Percentiles rank a stretch among this genome's conserved stretches.
phyloP scores from a whole-genome alignment of 2,329 filamentous ascomycete genomes.

The Cyphellophora europaea region DNA sequence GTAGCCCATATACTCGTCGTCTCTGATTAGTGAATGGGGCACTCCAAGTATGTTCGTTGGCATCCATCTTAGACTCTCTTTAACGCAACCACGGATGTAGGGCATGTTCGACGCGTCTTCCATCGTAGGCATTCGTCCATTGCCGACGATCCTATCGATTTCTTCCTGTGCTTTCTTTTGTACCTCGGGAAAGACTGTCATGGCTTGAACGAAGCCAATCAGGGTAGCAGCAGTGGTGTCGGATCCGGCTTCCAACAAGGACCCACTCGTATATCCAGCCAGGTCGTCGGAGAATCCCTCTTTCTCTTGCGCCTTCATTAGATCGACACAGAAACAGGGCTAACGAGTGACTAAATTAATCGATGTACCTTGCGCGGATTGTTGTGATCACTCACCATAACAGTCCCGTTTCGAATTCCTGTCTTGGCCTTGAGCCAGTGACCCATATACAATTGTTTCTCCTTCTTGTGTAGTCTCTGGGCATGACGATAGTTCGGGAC shows the following conservation, averaged over 20 bases:
- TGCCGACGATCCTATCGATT: conserved; percentile 42
- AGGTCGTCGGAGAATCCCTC: conserved; percentile 12
- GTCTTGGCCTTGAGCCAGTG: conserved; percentile 12
- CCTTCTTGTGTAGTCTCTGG: conserved; percentile 9
- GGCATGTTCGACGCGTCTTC: conserved; percentile 40
- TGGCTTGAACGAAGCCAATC: conserved; percentile 37
- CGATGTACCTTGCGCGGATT: conserved; percentile 2
- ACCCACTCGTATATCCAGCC: conserved; percentile 24
- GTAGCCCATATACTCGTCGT: conserved; percentile 16
- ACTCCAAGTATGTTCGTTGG: conserved; percentile 23
- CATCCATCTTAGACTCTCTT: conserved; percentile 49
- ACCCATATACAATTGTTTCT: conserved; percentile 8
- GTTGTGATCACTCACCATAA: conserved; percentile 3
- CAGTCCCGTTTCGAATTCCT: conserved; percentile 6
- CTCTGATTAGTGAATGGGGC: conserved; percentile 14
- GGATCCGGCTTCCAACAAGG: conserved; percentile 30
- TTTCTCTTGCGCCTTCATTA: conserved; percentile 10
- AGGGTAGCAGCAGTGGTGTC: conserved; percentile 37
- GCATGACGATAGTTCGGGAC: conserved; percentile 7
- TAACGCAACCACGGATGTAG: conserved; percentile 45
- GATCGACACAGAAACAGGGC: conserved; percentile 13
- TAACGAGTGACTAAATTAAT: conserved; percentile 3
- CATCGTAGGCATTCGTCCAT: conserved; percentile 36
- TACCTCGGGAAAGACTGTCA: conserved; percentile 40
- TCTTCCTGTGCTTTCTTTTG: conserved; percentile 37